A percentile compares a stretch with the other conserved stretches of the same genome.
Evolutionary conservation across 75 land plant genomes (phyloP).

Genomic region (Picea glauca): DNA sequence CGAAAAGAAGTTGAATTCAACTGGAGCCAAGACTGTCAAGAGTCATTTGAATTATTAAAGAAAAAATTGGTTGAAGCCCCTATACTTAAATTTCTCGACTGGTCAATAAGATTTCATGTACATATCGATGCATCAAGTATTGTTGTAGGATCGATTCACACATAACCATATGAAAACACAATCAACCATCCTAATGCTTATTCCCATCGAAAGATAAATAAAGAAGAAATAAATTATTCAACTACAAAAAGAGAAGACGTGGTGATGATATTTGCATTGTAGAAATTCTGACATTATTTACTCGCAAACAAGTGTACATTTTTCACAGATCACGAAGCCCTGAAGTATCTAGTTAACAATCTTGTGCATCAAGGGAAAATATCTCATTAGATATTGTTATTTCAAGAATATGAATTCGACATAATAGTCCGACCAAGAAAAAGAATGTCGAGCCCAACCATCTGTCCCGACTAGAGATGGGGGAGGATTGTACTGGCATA

Average conservation of each 20-base stretch:
- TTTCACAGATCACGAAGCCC: conserved; percentile 7
- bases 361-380: neutral
- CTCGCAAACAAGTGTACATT: neutral
- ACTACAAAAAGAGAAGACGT: conserved; percentile 7
- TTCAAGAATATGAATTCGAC: neutral
- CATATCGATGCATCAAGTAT: neutral
- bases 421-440: neutral
- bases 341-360: neutral
- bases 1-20: too few relatives aligned
- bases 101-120: neutral
- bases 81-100: neutral
- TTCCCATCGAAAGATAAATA: neutral
- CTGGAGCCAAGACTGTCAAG: too few relatives aligned
- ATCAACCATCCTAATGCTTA: neutral
- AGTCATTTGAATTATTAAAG: too few relatives aligned
- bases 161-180: too few relatives aligned
- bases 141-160: neutral
- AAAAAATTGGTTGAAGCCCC: too few relatives aligned
- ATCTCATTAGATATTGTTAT: neutral
- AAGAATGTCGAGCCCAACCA: too few relatives aligned
- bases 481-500: neutral
- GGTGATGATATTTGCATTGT: conserved; percentile 6
- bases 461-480: neutral
- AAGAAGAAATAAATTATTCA: conserved; percentile 9
- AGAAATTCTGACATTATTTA: conserved; percentile 10